Percentiles rank a stretch among this genome's conserved stretches.
Evolutionary conservation across 169 alveolate species (phyloP).

Genomic region (Plasmodium chabaudi): DNA sequence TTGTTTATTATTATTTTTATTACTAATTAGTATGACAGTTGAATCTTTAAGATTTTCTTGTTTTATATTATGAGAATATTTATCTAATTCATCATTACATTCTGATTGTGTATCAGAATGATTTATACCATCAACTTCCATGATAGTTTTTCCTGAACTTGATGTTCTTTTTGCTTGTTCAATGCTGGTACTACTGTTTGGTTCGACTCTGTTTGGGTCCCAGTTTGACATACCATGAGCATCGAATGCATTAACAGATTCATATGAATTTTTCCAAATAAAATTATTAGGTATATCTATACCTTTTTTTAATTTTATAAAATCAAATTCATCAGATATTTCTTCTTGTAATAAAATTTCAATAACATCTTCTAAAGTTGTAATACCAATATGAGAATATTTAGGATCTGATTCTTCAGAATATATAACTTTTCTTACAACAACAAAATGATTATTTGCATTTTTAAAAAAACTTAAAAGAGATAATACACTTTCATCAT

Average conservation of each 20-base stretch:
- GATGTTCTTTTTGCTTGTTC: neutral
- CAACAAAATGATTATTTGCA: slow-evolving; percentile 78
- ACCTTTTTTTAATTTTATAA: slow-evolving; percentile 30
- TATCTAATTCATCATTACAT: too few relatives aligned
- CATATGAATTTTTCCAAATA: slow-evolving; percentile 63
- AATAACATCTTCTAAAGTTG: slow-evolving; percentile 79
- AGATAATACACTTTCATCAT: slow-evolving; percentile 60
- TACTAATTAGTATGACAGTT: neutral
- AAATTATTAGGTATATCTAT: slow-evolving; percentile 45
- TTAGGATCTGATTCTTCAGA: slow-evolving; percentile 80
- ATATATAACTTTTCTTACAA: slow-evolving; percentile 79
- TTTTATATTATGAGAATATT: neutral
- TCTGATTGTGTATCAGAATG: neutral
- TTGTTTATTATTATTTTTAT: neutral
- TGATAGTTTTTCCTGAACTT: neutral
- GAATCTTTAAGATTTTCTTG: neutral
- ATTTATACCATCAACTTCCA: neutral
- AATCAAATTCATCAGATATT: slow-evolving; percentile 68
- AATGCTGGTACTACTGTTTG: neutral
- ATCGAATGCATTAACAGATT: neutral
- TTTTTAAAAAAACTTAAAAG: slow-evolving; percentile 53
- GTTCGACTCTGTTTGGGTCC: neutral
- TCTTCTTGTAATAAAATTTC: slow-evolving; percentile 70
- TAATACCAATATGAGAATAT: slow-evolving; percentile 83
- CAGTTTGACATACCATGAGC: neutral